Base-by-base conservation (phyloP, 2,329 filamentous ascomycete genomes). In the Trichoderma citrinoviride region DNA sequence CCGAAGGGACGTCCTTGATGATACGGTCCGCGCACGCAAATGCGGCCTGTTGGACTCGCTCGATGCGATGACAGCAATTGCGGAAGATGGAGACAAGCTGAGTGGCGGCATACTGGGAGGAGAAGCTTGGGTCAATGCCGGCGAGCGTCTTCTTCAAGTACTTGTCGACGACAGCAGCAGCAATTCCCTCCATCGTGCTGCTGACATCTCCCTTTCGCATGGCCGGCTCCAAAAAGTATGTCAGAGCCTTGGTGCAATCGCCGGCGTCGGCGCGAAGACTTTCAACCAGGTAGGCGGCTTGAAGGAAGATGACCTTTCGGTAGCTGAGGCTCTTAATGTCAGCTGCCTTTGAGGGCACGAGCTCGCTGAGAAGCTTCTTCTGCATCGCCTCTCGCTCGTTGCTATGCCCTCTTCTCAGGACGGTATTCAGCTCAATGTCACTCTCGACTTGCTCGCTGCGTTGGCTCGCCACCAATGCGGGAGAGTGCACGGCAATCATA, bases 341-440 rank as follows among this genome's bases (percentile, higher is more conserved):
- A 1, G 85, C 81, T 67, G 93, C 87, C 71, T 90, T 91, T 6
- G 85, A 83, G 0, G 94, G 92, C 29, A 99, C 81, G 52, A 95
- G 84, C 67, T 87, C 85, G 4, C 84, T 82, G 23, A 99, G 83
- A 7, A 87, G 84, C 72, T 88, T 91, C 80, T 96, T 97, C 74
- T 97, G 93, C 67, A 90, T 85, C 2, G 87, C 78, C 62, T 92
- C 88, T 67, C 93, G 87, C 33, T 94, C 90, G 6, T 88, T 86
- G 68, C 87, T 92, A 81, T 92, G 91, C 19, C 93, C 94, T 67
- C 95, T 87, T 66, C 94, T 88, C 57, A 99, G 82, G 19, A 98
- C 90, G 0, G 93, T 96, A 73, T 99, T 98, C 46, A 99, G 85
- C 73, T 99, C 95, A 63, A 99, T 94, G 69, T 98, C 95, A 74